A percentile compares a stretch with the other conserved stretches of the same genome.
These are phyloP conservation scores for Neonectria coccinea DNA, from an alignment of 2,329 filamentous ascomycete species.

Conservation along the genomic window DNA sequence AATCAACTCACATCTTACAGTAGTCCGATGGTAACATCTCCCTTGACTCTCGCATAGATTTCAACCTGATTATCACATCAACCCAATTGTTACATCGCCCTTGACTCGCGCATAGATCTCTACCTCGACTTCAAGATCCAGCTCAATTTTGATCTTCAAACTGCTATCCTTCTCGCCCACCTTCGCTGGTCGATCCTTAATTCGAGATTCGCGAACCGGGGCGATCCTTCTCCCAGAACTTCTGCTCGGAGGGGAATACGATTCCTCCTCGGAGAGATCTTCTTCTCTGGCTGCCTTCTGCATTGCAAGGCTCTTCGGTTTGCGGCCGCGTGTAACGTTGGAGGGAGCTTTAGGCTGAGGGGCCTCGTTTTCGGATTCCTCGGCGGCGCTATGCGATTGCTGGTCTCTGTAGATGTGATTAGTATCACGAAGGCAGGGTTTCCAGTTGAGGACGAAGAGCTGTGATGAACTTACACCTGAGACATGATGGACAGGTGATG, in stretches of 20 bases:
- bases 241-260: background rate
- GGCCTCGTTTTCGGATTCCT: background rate
- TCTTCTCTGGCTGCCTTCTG: background rate
- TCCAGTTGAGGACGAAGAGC: background rate
- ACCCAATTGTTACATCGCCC: background rate
- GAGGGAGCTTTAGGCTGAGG: background rate
- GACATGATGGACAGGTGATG: too few species aligned
- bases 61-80: background rate
- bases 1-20: slow-evolving; percentile 1
- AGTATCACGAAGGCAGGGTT: background rate
- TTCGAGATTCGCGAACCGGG: background rate
- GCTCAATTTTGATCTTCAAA: background rate
- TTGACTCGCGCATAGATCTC: background rate
- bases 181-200: background rate
- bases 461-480: too few species aligned
- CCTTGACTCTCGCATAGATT: background rate
- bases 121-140: background rate
- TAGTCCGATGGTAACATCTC: background rate
- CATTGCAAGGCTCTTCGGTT: background rate
- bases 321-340: background rate
- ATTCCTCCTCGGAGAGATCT: background rate
- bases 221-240: background rate
- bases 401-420: background rate
- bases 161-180: background rate
- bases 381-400: background rate